Conservation (phyloP, 345 rosid species). For the Microcos paniculata region DNA sequence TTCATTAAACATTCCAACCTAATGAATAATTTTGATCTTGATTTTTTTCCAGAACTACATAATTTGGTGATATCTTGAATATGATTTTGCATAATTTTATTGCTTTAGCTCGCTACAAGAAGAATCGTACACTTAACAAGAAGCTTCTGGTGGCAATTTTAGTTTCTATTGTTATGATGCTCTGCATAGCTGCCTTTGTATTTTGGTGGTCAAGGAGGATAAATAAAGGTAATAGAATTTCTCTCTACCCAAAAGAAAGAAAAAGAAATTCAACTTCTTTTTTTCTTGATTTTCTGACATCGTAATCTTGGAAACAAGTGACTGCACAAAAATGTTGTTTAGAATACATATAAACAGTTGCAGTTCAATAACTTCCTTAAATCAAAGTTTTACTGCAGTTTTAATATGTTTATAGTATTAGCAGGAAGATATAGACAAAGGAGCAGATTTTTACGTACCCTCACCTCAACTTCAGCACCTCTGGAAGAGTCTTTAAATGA, state of each 20-base stretch:
- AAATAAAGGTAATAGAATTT: slow-evolving; percentile 26
- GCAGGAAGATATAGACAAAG: slow-evolving; percentile 26
- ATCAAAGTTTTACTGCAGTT: no score
- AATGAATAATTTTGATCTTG: no score
- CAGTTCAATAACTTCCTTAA: no score
- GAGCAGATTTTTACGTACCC: neutral
- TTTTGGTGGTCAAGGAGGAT: slow-evolving; percentile 23
- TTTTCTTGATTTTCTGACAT: no score
- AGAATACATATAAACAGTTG: no score
- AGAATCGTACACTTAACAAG: slow-evolving; percentile 23
- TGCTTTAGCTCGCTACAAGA: slow-evolving; percentile 27
- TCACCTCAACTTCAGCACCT: slow-evolving; percentile 23
- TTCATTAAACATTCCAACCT: no score
- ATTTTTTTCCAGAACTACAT: no score
- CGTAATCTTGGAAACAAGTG: no score
- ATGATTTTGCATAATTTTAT: neutral
- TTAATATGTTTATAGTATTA: neutral
- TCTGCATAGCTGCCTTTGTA: slow-evolving; percentile 12
- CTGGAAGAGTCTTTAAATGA: slow-evolving; percentile 22
- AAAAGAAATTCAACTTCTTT: no score
- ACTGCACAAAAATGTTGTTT: no score
- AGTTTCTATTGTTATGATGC: slow-evolving; percentile 12
- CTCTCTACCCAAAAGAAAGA: no score
- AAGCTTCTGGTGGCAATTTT: slow-evolving; percentile 20
- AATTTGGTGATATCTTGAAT: no score